Conservation (phyloP, 1,139 yeast genomes). For the Sugiyamaella novakii region DNA sequence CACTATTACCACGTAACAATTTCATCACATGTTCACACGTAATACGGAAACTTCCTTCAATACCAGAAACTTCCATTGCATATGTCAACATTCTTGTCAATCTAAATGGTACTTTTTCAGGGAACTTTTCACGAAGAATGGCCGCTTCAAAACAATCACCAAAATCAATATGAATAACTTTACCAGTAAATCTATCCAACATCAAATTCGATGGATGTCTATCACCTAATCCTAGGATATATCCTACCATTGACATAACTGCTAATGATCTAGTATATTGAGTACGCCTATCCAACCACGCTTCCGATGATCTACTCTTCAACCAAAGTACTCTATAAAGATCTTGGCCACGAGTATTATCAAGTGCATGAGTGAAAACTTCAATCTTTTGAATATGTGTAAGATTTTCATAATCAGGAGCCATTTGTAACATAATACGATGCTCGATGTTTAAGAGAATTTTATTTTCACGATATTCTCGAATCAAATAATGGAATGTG, state of each 20-base stretch:
- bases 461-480: constrained; percentile 91
- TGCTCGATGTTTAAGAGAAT: constrained; percentile 90
- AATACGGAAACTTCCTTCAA: constrained; percentile 94
- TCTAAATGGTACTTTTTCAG: constrained; percentile 97
- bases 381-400: constrained; percentile 91
- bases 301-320: constrained; percentile 92
- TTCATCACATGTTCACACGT: constrained; percentile 98
- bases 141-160: constrained; percentile 99
- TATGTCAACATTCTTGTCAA: constrained; percentile 94
- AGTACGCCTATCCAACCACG: constrained; percentile 97
- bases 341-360: constrained; percentile 95
- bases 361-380: constrained; percentile 93
- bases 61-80: constrained; percentile 99
- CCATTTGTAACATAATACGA: constrained; percentile 95
- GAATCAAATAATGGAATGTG: constrained; percentile 89
- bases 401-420: constrained; percentile 91
- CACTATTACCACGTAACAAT: constrained; percentile 88
- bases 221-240: constrained; percentile 93
- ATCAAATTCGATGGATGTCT: constrained; percentile 96
- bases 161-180: constrained; percentile 94
- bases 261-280: constrained; percentile 95
- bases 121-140: constrained; percentile 90
- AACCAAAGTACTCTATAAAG: constrained; percentile 94
- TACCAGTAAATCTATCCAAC: constrained; percentile 93
- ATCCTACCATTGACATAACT: constrained; percentile 98